phyloP scores from a whole-genome alignment of 305 asterid species.

The Striga hermonthica region DNA sequence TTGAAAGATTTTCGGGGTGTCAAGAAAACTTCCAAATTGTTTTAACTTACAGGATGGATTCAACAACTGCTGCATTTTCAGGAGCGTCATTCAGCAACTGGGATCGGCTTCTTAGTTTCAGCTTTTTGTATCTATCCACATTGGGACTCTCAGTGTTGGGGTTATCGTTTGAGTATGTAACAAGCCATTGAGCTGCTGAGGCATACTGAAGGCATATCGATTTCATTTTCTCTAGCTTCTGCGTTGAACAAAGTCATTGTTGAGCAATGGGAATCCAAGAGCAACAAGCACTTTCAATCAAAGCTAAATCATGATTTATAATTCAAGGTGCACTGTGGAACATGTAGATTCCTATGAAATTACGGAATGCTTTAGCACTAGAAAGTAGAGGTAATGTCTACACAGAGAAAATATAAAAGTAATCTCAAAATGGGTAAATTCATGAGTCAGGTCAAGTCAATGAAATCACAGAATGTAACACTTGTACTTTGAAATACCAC shows the following conservation, averaged over 20 bases:
- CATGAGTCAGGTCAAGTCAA: constrained; percentile 12
- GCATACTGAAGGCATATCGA: constrained; percentile 89
- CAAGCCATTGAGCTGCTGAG: constrained; percentile 80
- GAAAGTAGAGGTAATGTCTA: not conserved
- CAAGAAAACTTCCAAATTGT: not conserved
- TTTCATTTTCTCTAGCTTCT: constrained; percentile 94
- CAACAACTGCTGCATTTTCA: constrained; percentile 59
- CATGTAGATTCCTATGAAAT: not conserved
- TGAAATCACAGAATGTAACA: not conserved
- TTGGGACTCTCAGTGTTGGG: constrained; percentile 40
- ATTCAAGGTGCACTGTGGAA: constrained; percentile 6
- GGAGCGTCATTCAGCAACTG: constrained; percentile 55
- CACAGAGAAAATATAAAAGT: not conserved
- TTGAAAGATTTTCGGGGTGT: not conserved
- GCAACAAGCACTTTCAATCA: not conserved
- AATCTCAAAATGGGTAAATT: constrained; percentile 17
- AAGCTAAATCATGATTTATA: not conserved
- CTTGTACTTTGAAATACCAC: not conserved
- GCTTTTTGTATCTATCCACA: constrained; percentile 47
- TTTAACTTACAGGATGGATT: constrained; percentile 65
- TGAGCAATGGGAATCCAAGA: constrained; percentile 28
- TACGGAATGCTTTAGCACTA: not conserved
- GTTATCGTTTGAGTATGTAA: constrained; percentile 59
- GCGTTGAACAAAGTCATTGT: constrained; percentile 33
- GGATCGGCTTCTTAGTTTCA: constrained; percentile 65